These are phyloP conservation scores for Microglena sp. DNA, from an alignment of 139 green algal genomes.

Conservation along the genomic window DNA sequence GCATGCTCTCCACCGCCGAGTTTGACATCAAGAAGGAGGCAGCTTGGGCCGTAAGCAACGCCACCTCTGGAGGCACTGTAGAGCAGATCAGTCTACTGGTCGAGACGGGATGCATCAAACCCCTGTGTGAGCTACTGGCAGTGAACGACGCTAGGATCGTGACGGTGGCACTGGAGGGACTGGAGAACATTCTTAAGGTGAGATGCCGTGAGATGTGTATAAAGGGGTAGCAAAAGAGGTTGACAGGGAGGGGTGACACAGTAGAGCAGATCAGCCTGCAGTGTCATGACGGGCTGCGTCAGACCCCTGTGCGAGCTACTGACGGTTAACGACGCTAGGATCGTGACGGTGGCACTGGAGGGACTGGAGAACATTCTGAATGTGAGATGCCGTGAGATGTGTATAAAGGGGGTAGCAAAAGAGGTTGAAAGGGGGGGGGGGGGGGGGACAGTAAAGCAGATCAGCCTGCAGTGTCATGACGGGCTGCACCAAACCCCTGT, in stretches of 20 bases:
- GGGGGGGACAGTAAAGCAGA: slow-evolving; percentile 15
- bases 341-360: slow-evolving; percentile 95
- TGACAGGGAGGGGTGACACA: background rate
- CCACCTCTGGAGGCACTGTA: slow-evolving; percentile 81
- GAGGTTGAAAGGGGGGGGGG: background rate
- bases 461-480: too few species aligned
- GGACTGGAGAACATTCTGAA: slow-evolving; percentile 99
- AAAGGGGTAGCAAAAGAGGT: too few species aligned
- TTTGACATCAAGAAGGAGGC: slow-evolving; percentile 99
- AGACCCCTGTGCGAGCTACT: slow-evolving; percentile 95
- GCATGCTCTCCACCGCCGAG: slow-evolving; percentile 81
- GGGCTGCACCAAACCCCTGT: too few species aligned
- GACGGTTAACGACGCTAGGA: slow-evolving; percentile 73
- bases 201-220: too few species aligned
- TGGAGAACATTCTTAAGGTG: background rate
- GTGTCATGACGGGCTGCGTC: slow-evolving; percentile 76
- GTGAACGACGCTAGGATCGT: slow-evolving; percentile 88
- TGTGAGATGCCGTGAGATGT: slow-evolving; percentile 36
- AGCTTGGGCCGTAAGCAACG: slow-evolving; percentile 97
- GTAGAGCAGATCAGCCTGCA: slow-evolving; percentile 72
- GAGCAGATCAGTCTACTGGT: slow-evolving; percentile 42
- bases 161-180: slow-evolving; percentile 56
- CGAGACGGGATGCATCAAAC: slow-evolving; percentile 6
- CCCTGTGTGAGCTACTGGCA: slow-evolving; percentile 36
- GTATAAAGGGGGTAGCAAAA: background rate